A percentile compares a stretch with the other conserved stretches of the same genome.
Evolutionary conservation across 2,329 filamentous ascomycete genomes (phyloP).

Genomic region (Hyphodiscus sp.): DNA sequence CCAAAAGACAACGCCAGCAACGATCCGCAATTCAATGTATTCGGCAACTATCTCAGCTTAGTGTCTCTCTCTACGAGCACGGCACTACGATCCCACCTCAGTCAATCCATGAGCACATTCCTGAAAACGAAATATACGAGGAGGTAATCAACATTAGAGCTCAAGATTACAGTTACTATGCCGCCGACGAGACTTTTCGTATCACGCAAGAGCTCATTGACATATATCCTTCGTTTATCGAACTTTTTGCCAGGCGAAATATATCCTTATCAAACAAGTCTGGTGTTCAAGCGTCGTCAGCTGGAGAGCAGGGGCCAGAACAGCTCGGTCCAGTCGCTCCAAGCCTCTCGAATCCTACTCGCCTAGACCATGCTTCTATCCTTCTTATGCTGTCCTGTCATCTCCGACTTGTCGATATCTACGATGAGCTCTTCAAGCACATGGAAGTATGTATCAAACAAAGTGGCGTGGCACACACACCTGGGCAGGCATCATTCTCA

Average conservation of each 20-base stretch:
- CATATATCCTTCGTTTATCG: slow-evolving; percentile 18
- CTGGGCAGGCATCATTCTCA: no score
- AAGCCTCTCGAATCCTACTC: slow-evolving; percentile 1
- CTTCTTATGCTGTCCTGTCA: slow-evolving; percentile 23
- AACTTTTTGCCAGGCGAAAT: slow-evolving; percentile 3
- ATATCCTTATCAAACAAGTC: slow-evolving; percentile 1
- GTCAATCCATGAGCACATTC: slow-evolving; percentile 10
- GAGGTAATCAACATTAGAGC: neutral
- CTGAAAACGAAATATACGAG: no score
- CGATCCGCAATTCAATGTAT: slow-evolving; percentile 11
- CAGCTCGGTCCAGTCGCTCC: no score
- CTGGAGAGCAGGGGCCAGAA: no score
- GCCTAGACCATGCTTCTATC: slow-evolving; percentile 16
- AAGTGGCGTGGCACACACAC: slow-evolving; percentile 4
- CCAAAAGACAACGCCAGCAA: neutral
- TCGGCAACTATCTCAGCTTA: slow-evolving; percentile 17
- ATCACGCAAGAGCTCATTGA: slow-evolving; percentile 19
- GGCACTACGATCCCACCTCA: slow-evolving; percentile 15
- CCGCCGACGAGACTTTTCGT: slow-evolving; percentile 14
- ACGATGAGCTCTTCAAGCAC: slow-evolving; percentile 19
- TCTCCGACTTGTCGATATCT: slow-evolving; percentile 20
- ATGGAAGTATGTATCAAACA: slow-evolving; percentile 14
- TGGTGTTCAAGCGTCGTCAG: neutral
- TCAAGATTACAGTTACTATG: slow-evolving; percentile 6
- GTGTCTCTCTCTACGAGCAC: slow-evolving; percentile 17